phyloP scores from a whole-genome alignment of 208 protist species.

The Leishmania aethiopica region DNA sequence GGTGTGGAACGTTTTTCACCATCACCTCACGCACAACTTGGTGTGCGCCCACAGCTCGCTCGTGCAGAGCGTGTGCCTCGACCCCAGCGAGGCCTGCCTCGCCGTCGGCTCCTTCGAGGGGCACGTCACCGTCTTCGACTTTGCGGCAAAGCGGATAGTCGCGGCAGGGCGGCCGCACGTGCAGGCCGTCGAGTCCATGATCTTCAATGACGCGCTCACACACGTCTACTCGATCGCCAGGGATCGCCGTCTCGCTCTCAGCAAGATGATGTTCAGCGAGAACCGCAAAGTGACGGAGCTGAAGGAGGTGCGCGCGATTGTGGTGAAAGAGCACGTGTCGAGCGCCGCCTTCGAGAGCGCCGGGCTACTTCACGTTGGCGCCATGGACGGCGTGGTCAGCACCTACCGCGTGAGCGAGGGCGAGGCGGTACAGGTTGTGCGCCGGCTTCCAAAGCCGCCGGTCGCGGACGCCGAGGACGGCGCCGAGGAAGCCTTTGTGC shows the following conservation, averaged over 20 bases:
- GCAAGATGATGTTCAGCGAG: conserved; percentile 21
- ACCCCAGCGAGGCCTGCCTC: conserved; percentile 63
- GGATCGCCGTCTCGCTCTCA: conserved; percentile 79
- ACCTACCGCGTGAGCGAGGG: conserved; percentile 71
- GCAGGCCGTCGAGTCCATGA: conserved; percentile 79
- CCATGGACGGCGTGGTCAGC: conserved; percentile 71
- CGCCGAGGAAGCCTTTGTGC: conserved; percentile 67
- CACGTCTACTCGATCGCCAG: conserved; percentile 72
- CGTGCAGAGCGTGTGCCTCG: conserved; percentile 69
- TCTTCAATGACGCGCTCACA: conserved; percentile 45
- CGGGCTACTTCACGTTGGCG: conserved; percentile 61
- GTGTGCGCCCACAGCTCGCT: conserved; percentile 51
- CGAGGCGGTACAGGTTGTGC: conserved; percentile 40
- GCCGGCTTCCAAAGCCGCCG: conserved; percentile 50
- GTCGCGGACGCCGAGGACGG: conserved; percentile 43
- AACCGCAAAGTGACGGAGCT: conserved; percentile 28
- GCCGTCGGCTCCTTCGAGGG: conserved; percentile 85
- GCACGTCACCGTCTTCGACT: conserved; percentile 84
- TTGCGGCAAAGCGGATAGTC: conserved; percentile 66
- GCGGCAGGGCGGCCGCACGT: conserved; percentile 67
- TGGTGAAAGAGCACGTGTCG: conserved; percentile 79
- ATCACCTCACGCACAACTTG: conserved; percentile 91
- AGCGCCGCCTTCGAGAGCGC: conserved; percentile 64
- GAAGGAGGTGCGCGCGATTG: conserved; percentile 64
- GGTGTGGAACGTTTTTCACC: conserved; percentile 90